Percentiles rank a stretch among this genome's conserved stretches.
phyloP scores from a whole-genome alignment of 306 rosid species.

The Heteromeles arbutifolia region DNA sequence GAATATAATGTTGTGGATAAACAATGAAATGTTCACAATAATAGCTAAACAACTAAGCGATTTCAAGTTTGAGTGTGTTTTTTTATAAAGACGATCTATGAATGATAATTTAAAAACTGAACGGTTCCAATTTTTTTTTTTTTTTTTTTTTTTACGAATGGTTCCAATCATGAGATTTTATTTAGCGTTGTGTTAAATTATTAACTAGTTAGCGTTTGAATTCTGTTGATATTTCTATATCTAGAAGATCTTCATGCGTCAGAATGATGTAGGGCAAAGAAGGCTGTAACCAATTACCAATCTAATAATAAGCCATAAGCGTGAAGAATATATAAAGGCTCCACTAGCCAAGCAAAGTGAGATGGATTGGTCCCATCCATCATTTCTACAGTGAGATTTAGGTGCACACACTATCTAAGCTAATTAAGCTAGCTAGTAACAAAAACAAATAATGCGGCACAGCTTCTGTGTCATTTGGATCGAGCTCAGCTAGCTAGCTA shows the following conservation, averaged over 20 bases:
- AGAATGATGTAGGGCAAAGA: background rate
- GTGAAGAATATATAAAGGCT: slow-evolving; percentile 7
- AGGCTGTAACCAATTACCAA: slow-evolving; percentile 10
- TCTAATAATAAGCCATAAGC: background rate
- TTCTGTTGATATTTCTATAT: background rate
- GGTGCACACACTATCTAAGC: background rate
- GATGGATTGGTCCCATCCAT: slow-evolving; percentile 42
- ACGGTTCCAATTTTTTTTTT: too few species aligned
- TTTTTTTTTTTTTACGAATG: too few species aligned
- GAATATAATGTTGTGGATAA: too few species aligned
- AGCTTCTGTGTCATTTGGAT: background rate
- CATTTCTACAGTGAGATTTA: background rate
- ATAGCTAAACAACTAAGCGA: too few species aligned
- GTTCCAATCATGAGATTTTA: background rate
- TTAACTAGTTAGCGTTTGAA: background rate
- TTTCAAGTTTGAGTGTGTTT: background rate
- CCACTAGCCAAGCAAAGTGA: slow-evolving; percentile 43
- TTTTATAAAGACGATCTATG: too few species aligned
- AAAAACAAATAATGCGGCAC: background rate
- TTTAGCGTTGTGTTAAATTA: background rate
- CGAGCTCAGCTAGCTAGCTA: background rate
- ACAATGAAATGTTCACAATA: background rate
- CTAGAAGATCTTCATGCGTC: background rate
- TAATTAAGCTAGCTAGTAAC: background rate
- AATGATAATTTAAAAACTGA: background rate